Conservation (phyloP, 106 monocot species). For the Ottelia alismoides region DNA sequence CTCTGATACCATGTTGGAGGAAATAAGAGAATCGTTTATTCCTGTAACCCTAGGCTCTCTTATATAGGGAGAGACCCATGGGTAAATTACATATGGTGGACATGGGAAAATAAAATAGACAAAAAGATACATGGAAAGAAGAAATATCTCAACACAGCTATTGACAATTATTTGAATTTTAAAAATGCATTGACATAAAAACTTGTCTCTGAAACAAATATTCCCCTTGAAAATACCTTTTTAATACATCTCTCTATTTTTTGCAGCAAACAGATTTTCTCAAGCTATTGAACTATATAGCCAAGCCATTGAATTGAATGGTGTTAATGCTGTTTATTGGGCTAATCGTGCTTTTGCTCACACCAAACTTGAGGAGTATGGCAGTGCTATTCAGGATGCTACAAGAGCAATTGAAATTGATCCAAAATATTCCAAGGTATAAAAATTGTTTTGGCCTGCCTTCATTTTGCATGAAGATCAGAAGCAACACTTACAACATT, state of each 20-base stretch:
- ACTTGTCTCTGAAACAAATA: neutral
- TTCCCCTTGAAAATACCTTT: too few relatives aligned
- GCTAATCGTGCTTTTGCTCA: too few relatives aligned
- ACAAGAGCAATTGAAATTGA: conserved; percentile 82
- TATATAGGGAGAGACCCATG: too few relatives aligned
- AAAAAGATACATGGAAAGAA: too few relatives aligned
- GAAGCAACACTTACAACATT: neutral
- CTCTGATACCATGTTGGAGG: too few relatives aligned
- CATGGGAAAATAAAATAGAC: too few relatives aligned
- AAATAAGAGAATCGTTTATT: too few relatives aligned
- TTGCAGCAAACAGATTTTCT: conserved; percentile 69
- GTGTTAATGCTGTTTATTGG: conserved; percentile 73
- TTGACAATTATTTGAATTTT: too few relatives aligned
- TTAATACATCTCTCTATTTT: too few relatives aligned
- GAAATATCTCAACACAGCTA: too few relatives aligned
- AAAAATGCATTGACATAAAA: neutral
- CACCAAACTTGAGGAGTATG: conserved; percentile 93
- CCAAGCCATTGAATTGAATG: conserved; percentile 73
- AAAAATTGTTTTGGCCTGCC: neutral
- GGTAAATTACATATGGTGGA: too few relatives aligned
- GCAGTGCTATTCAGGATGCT: conserved; percentile 79
- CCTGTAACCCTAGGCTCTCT: too few relatives aligned
- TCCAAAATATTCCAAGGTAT: conserved; percentile 79
- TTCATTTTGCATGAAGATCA: neutral
- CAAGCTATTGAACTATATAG: conserved; percentile 77